These are phyloP conservation scores for Xylaria sp. DNA, from an alignment of 2,329 filamentous ascomycete genomes.

Conservation along the genomic window DNA sequence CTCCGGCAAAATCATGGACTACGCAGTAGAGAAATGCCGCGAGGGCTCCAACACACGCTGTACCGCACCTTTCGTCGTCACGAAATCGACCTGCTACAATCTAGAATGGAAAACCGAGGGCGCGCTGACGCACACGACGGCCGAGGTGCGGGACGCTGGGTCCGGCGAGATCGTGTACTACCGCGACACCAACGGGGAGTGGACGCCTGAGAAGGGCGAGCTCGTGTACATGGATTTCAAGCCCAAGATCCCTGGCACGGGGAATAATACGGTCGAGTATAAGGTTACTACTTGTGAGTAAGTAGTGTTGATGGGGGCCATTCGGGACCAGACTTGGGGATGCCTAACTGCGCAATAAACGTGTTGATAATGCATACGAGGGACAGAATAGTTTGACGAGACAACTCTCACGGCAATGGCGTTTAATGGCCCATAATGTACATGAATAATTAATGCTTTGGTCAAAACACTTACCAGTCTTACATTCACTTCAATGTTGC, in stretches of 20 bases:
- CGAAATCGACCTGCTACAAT: constrained; percentile 54
- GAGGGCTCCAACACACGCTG: constrained; percentile 56
- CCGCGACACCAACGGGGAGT: constrained; percentile 58
- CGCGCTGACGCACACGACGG: constrained; percentile 52
- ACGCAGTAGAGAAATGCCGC: constrained; percentile 55
- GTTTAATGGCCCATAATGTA: no score
- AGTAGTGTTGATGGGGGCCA: neutral
- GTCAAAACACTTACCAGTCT: no score
- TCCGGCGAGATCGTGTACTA: constrained; percentile 57
- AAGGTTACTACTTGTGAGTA: constrained; percentile 53
- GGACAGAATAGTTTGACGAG: neutral
- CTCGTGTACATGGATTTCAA: constrained; percentile 60
- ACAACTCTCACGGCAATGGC: no score
- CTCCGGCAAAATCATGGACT: constrained; percentile 56
- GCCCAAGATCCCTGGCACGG: constrained; percentile 57
- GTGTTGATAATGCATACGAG: no score
- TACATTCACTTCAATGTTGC: no score
- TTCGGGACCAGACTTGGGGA: neutral
- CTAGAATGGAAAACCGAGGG: constrained; percentile 56
- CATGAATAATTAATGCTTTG: no score
- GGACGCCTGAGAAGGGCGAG: constrained; percentile 58
- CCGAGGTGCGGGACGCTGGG: constrained; percentile 47
- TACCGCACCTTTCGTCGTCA: constrained; percentile 55
- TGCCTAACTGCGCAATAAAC: neutral
- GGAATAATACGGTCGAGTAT: constrained; percentile 59